These are phyloP conservation scores for Fusarium concolor DNA, from an alignment of 2,329 filamentous ascomycete genomes.

Conservation along the genomic window DNA sequence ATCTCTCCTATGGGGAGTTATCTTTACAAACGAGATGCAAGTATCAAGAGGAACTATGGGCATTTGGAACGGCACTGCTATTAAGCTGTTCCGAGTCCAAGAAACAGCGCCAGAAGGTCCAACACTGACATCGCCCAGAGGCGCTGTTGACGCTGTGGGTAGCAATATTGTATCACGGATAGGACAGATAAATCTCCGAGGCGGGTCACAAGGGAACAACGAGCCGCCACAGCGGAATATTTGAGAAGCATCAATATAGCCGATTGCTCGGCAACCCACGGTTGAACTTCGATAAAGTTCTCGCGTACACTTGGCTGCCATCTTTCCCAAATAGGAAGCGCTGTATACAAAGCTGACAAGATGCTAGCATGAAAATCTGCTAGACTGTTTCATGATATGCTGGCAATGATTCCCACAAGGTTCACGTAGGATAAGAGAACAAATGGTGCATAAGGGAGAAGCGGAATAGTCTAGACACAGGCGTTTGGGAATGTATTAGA, in stretches of 20 bases:
- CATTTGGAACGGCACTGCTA: slow-evolving; percentile 91
- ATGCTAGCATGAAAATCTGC: slow-evolving; percentile 14
- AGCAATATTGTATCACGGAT: slow-evolving; percentile 90
- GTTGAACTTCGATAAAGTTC: slow-evolving; percentile 2
- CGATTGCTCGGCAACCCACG: slow-evolving; percentile 4
- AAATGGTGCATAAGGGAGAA: slow-evolving; percentile 10
- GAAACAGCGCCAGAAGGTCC: slow-evolving; percentile 84
- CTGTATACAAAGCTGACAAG: background rate
- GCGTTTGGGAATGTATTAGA: slow-evolving; percentile 28
- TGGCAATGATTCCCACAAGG: slow-evolving; percentile 1
- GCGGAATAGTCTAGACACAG: slow-evolving; percentile 16
- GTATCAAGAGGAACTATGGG: slow-evolving; percentile 88
- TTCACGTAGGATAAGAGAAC: slow-evolving; percentile 19
- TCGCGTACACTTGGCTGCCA: background rate
- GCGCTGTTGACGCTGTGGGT: slow-evolving; percentile 92
- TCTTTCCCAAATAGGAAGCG: slow-evolving; percentile 15
- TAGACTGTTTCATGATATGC: slow-evolving; percentile 28
- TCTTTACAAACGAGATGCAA: slow-evolving; percentile 91
- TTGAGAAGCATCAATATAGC: slow-evolving; percentile 8
- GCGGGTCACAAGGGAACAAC: slow-evolving; percentile 49
- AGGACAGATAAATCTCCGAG: slow-evolving; percentile 80
- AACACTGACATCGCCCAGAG: slow-evolving; percentile 83
- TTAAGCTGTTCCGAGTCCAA: slow-evolving; percentile 91
- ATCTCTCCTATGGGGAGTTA: slow-evolving; percentile 90
- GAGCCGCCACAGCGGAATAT: slow-evolving; percentile 33